These are phyloP conservation scores for Podaxis rugospora DNA, from an alignment of 768 basidiomycete genomes.

Conservation along the genomic window DNA sequence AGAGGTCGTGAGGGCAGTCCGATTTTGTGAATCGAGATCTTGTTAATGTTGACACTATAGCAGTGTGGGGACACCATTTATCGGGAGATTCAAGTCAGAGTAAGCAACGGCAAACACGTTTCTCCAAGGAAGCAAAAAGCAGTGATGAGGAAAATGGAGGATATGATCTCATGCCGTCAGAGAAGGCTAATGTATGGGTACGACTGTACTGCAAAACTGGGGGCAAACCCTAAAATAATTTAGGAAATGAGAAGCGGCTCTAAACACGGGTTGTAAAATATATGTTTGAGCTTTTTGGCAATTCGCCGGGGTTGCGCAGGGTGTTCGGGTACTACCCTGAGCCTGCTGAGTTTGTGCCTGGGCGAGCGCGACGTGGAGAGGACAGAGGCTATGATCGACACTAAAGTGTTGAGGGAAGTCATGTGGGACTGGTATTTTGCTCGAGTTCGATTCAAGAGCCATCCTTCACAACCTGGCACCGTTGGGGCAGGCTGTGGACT, in stretches of 20 bases:
- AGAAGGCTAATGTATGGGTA: background rate
- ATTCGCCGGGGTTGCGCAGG: background rate
- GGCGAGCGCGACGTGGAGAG: background rate
- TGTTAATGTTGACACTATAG: background rate
- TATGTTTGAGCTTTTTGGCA: background rate
- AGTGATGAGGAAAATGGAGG: background rate
- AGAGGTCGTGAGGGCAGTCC: background rate
- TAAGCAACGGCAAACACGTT: background rate
- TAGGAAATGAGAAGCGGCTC: background rate
- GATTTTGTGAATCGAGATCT: background rate
- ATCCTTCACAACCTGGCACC: background rate
- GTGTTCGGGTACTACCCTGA: background rate
- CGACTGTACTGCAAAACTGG: background rate
- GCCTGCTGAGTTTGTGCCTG: background rate
- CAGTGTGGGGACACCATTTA: background rate
- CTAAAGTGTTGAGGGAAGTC: slow-evolving; percentile 1
- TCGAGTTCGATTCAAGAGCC: background rate
- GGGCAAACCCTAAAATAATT: background rate
- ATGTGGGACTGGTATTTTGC: background rate
- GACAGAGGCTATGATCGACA: background rate
- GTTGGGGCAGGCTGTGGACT: background rate
- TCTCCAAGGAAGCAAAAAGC: background rate
- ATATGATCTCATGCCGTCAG: slow-evolving; percentile 2
- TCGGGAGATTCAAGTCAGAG: background rate
- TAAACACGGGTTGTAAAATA: background rate